Evolutionary conservation across 225 moss, liverwort and hornwort genomes (phyloP).

Genomic region (Pleurozium schreberi): DNA sequence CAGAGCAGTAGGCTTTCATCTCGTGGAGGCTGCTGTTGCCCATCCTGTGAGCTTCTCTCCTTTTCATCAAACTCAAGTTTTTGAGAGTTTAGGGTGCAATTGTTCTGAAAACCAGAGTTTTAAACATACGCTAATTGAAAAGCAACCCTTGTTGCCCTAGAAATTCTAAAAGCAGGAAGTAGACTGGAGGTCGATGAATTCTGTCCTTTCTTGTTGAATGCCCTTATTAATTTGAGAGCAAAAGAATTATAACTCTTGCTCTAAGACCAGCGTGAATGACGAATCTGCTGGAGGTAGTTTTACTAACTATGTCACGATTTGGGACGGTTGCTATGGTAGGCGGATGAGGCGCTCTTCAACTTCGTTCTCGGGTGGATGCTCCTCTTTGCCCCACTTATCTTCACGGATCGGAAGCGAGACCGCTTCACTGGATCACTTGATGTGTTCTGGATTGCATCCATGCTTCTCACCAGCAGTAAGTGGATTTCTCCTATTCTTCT

Average conservation of each 20-base stretch:
- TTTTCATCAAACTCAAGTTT: background rate
- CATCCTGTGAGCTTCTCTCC: constrained; percentile 61
- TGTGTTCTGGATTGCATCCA: constrained; percentile 66
- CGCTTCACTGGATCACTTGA: constrained; percentile 70
- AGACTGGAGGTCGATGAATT: background rate
- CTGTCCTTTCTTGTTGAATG: background rate
- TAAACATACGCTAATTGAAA: background rate
- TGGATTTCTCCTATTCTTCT: background rate
- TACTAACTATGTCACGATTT: background rate
- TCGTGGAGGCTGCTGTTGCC: constrained; percentile 57
- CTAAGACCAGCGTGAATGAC: background rate
- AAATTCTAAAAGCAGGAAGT: background rate
- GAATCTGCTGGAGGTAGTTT: background rate
- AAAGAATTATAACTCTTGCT: background rate
- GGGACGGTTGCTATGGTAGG: constrained; percentile 15
- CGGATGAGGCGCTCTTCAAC: constrained; percentile 87
- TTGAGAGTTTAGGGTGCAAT: background rate
- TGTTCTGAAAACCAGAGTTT: background rate
- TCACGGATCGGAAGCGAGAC: constrained; percentile 71
- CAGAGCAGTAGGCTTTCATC: constrained; percentile 92
- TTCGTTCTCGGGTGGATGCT: constrained; percentile 82
- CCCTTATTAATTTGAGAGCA: background rate
- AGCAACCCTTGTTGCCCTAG: background rate
- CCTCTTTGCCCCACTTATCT: constrained; percentile 79
- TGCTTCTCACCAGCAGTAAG: constrained; percentile 91